A percentile compares a stretch with the other conserved stretches of the same genome.
Evolutionary conservation across 140 eudicot genomes (phyloP).

Genomic region (Erigeron philadelphicus): DNA sequence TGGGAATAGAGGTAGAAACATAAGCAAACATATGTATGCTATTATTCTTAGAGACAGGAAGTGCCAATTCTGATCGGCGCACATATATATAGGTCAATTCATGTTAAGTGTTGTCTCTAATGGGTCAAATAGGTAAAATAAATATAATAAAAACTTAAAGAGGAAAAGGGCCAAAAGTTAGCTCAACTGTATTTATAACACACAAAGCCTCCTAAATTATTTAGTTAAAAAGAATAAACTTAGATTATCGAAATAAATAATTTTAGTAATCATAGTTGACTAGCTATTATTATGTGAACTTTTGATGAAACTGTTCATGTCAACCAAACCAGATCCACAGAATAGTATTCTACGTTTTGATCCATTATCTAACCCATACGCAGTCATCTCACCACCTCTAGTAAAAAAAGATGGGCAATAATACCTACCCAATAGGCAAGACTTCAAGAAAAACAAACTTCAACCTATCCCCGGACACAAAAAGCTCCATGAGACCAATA

Average conservation of each 20-base stretch:
- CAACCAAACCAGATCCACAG: not conserved
- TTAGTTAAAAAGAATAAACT: too few species aligned
- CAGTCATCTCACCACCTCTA: not conserved
- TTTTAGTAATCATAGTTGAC: too few species aligned
- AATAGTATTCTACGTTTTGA: not conserved
- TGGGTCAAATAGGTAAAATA: not conserved
- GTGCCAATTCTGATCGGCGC: not conserved
- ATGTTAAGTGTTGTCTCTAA: not conserved
- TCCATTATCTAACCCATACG: not conserved
- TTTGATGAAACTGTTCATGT: not conserved
- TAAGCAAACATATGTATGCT: not conserved
- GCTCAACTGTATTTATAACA: not conserved
- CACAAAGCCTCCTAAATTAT: not conserved
- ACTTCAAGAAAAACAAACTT: slow-evolving; percentile 65
- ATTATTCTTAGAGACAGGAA: slow-evolving; percentile 7
- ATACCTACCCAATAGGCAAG: slow-evolving; percentile 73
- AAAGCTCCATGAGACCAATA: slow-evolving; percentile 68
- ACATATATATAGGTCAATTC: not conserved
- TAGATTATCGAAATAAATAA: too few species aligned
- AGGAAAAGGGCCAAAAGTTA: not conserved
- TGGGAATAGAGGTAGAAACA: slow-evolving; percentile 28
- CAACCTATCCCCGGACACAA: slow-evolving; percentile 39
- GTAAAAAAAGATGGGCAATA: slow-evolving; percentile 3
- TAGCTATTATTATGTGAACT: too few species aligned
- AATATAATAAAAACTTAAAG: not conserved